Base-by-base conservation (phyloP, 2,329 filamentous ascomycete genomes). In the Hymenoscyphus fraxineus region DNA sequence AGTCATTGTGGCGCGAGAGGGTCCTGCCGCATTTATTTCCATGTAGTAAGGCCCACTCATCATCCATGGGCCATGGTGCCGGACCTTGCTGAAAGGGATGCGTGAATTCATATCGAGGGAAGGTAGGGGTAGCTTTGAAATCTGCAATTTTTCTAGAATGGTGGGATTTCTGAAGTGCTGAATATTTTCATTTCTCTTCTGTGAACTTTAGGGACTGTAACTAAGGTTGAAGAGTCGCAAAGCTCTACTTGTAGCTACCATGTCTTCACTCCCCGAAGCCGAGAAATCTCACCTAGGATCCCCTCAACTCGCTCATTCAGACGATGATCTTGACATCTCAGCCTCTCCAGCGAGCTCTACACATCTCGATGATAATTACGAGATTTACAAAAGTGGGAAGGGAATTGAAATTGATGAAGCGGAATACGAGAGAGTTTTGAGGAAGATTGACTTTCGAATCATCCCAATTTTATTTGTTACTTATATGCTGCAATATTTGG, bases 401-500 rank as follows among this genome's bases (percentile, higher is more conserved):
- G 70, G 71, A 27, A 54, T 73, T 56, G 69, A 73, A 44, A 47
- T 67, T 32, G 72, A 73, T 57, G 67, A 63, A 1, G 66, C 63
- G 38, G 71, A 73, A 60, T 72, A 70, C 10, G 76, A 75, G 54
- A 74, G 72, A 7, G 78, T 85, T 3, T 64, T 64, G 44, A 76
- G 79, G 32, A 86, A 86, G 73, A 86, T 88, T 65, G 85, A 88
- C 71, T 76, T 74, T 67, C 76, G 76, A 13, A 75, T 88, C 10
- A 80, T 88, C 5, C 83, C 85, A 0, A 74, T 87, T 12, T 73
- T 87, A 10, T 86, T 86, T 65, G 68, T 82, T 54, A 85, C 82
- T 0, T 87, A 87, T 70, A 82, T 82, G 76, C 73, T 87, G 66
- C 85, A 85, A 69, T 87, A 86, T 64, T 84, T 87, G 78, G 85